Evolutionary conservation across 2,329 filamentous ascomycete species (phyloP).

Genomic region (Xylariaceae sp.): DNA sequence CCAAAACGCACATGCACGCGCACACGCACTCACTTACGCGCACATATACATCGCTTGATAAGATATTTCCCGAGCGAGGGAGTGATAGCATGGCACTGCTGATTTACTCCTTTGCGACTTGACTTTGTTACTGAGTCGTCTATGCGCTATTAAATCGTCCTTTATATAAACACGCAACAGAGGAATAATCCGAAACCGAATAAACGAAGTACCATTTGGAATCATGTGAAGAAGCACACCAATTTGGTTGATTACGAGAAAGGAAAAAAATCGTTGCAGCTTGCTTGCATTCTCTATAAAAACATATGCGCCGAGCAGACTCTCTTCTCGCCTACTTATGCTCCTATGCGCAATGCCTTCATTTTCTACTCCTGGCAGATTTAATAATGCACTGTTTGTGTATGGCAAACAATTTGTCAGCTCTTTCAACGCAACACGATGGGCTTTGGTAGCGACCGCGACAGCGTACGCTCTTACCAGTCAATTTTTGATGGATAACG

Average conservation of each 20-base stretch:
- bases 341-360: conserved; percentile 5
- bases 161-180: no score
- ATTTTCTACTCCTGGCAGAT: neutral
- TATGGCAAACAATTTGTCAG: conserved; percentile 4
- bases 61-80: neutral
- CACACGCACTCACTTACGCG: no score
- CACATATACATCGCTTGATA: no score
- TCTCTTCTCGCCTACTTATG: conserved; percentile 1
- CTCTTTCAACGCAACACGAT: conserved; percentile 5
- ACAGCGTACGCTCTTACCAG: neutral
- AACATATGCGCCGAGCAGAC: neutral
- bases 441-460: neutral
- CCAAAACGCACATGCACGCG: conserved; percentile 3
- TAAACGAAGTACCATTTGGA: no score
- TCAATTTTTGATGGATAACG: neutral
- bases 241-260: no score
- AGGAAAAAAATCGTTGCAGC: no score
- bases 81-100: neutral
- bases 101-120: neutral
- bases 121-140: no score
- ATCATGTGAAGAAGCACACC: no score
- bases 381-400: neutral
- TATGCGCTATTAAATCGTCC: no score
- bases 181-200: no score
- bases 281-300: neutral